Conservation (phyloP, 805 yeast genomes). For the Pichia insulana region DNA sequence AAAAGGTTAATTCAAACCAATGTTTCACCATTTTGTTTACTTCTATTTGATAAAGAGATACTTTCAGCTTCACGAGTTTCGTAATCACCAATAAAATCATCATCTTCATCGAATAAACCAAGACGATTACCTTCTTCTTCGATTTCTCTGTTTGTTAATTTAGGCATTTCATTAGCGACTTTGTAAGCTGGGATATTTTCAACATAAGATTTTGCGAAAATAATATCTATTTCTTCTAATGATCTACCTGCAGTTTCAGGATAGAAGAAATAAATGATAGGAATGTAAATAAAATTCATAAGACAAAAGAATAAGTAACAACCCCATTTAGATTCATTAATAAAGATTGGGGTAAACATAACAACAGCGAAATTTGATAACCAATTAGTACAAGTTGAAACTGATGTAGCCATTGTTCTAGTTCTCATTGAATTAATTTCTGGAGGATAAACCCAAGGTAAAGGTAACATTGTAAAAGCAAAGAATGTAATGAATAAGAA, state of each 20-base stretch:
- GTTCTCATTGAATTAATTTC: conserved; percentile 60
- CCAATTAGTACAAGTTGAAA: conserved; percentile 63
- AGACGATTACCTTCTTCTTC: conserved; percentile 51
- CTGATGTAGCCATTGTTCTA: conserved; percentile 60
- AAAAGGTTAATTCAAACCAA: neutral
- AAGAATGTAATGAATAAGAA: conserved; percentile 51
- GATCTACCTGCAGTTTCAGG: conserved; percentile 76
- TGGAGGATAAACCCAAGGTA: conserved; percentile 57
- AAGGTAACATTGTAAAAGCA: conserved; percentile 36
- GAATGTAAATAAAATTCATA: conserved; percentile 52
- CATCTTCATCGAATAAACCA: conserved; percentile 35
- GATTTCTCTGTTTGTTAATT: conserved; percentile 45
- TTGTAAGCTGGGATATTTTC: conserved; percentile 53
- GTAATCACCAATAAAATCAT: neutral
- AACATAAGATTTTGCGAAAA: conserved; percentile 48
- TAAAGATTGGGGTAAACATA: conserved; percentile 55
- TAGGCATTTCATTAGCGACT: conserved; percentile 57
- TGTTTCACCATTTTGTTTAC: neutral
- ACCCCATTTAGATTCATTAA: conserved; percentile 48
- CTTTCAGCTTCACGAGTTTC: neutral
- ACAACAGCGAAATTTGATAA: conserved; percentile 59
- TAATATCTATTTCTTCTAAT: conserved; percentile 67
- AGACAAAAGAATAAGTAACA: conserved; percentile 62
- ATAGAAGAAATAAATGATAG: conserved; percentile 56
- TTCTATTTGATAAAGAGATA: neutral